These are phyloP conservation scores for Citrus unshiu DNA, from an alignment of 345 rosid genomes.

Conservation along the genomic window DNA sequence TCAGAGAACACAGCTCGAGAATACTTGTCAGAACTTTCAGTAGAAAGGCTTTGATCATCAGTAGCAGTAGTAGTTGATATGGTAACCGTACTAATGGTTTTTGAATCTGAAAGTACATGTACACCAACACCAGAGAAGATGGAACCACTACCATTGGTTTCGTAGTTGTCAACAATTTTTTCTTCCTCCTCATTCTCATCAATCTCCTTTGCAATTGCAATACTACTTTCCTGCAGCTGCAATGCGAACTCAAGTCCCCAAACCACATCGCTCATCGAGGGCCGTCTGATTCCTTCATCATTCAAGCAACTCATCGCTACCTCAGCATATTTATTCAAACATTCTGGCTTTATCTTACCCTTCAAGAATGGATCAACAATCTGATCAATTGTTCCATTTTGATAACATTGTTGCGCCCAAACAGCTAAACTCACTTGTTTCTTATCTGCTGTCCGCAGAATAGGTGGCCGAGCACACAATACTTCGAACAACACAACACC, in stretches of 20 bases:
- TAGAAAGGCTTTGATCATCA: neutral
- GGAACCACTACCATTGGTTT: neutral
- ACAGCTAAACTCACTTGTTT: constrained; percentile 34
- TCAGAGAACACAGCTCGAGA: neutral
- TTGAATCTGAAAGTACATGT: neutral
- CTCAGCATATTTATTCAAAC: constrained; percentile 42
- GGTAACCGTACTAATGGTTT: neutral
- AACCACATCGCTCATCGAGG: constrained; percentile 21
- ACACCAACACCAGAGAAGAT: neutral
- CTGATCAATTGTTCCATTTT: constrained; percentile 21
- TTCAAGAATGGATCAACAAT: constrained; percentile 40
- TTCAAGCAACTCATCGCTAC: constrained; percentile 18
- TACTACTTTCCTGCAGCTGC: constrained; percentile 17
- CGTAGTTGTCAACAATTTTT: neutral
- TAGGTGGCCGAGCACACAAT: constrained; percentile 44
- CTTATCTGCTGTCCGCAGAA: constrained; percentile 16
- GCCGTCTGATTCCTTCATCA: constrained; percentile 15
- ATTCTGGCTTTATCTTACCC: constrained; percentile 24
- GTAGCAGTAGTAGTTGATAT: neutral
- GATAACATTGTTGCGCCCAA: constrained; percentile 35
- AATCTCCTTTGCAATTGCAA: neutral
- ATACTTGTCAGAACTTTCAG: neutral
- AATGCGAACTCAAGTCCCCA: constrained; percentile 23
- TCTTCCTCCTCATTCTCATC: neutral
- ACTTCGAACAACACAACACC: constrained; percentile 61